Conservation (phyloP, 805 yeast species). For the Myxozyma sirexii region DNA sequence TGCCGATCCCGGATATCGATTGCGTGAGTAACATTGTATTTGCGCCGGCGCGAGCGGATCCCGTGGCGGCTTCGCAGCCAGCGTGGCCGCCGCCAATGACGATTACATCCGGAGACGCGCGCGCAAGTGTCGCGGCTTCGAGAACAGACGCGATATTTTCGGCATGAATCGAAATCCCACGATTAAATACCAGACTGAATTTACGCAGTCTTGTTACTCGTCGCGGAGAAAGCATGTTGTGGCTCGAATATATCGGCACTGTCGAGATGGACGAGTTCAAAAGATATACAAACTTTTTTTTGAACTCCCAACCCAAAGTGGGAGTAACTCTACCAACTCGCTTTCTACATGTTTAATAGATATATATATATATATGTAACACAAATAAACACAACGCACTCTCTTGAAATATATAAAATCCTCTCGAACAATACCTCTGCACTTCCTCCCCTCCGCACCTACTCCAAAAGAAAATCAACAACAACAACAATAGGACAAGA, state of each 20-base stretch:
- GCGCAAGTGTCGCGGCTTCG: neutral
- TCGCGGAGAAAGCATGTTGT: neutral
- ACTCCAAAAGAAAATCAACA: neutral
- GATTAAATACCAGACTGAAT: neutral
- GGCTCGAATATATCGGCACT: no score
- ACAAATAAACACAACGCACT: no score
- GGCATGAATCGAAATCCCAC: conserved; percentile 17
- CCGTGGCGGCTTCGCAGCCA: conserved; percentile 96
- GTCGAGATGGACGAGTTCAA: neutral
- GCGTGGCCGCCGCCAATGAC: conserved; percentile 99
- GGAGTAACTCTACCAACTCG: neutral
- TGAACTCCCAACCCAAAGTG: no score
- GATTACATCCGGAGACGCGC: conserved; percentile 61
- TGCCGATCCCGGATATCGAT: conserved; percentile 71
- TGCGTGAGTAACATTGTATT: conserved; percentile 78
- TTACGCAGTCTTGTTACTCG: no score
- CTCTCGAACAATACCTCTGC: neutral
- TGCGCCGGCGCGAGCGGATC: conserved; percentile 83
- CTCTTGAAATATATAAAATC: no score
- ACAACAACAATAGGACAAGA: neutral
- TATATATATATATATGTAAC: no score
- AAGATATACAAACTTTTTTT: no score
- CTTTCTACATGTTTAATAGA: neutral
- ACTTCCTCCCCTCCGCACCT: neutral
- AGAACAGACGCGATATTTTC: conserved; percentile 16